Evolutionary conservation across 1,139 yeast species (phyloP).

Genomic region (Diutina scorzettiae): DNA sequence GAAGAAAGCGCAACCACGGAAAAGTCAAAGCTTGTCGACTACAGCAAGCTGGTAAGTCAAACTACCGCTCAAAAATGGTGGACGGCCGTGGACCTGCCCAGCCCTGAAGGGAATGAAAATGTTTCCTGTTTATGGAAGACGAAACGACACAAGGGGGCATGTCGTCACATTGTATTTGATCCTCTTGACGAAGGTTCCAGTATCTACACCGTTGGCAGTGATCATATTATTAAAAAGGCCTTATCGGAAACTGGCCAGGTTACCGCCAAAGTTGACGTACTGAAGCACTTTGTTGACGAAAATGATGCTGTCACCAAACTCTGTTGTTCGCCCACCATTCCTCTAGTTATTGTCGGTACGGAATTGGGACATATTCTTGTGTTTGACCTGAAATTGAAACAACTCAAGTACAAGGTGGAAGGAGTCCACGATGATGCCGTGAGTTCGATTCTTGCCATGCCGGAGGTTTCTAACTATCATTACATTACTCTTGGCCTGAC

Average conservation of each 20-base stretch:
- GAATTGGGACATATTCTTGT: slow-evolving; percentile 61
- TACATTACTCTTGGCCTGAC: slow-evolving; percentile 77
- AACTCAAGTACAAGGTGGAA: slow-evolving; percentile 29
- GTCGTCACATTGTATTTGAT: slow-evolving; percentile 64
- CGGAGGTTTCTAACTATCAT: slow-evolving; percentile 65
- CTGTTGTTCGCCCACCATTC: slow-evolving; percentile 50
- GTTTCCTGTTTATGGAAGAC: slow-evolving; percentile 59
- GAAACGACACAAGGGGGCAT: slow-evolving; percentile 82
- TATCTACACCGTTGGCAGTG: slow-evolving; percentile 67
- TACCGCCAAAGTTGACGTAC: slow-evolving; percentile 12
- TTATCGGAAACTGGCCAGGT: slow-evolving; percentile 67
- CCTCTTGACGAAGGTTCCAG: slow-evolving; percentile 40
- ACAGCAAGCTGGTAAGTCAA: slow-evolving; percentile 18
- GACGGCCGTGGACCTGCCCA: slow-evolving; percentile 30
- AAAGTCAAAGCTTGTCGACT: slow-evolving; percentile 10
- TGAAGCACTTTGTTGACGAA: slow-evolving; percentile 11
- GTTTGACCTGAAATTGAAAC: slow-evolving; percentile 39
- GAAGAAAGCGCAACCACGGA: slow-evolving; percentile 18
- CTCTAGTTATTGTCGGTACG: slow-evolving; percentile 63
- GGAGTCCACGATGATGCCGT: slow-evolving; percentile 65
- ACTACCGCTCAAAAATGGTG: slow-evolving; percentile 34
- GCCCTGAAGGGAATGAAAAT: slow-evolving; percentile 18
- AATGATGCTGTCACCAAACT: slow-evolving; percentile 45
- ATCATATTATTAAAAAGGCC: slow-evolving; percentile 69
- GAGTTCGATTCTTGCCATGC: slow-evolving; percentile 58